Conservation (phyloP, 345 rosid genomes). For the Linum usitatissimum region DNA sequence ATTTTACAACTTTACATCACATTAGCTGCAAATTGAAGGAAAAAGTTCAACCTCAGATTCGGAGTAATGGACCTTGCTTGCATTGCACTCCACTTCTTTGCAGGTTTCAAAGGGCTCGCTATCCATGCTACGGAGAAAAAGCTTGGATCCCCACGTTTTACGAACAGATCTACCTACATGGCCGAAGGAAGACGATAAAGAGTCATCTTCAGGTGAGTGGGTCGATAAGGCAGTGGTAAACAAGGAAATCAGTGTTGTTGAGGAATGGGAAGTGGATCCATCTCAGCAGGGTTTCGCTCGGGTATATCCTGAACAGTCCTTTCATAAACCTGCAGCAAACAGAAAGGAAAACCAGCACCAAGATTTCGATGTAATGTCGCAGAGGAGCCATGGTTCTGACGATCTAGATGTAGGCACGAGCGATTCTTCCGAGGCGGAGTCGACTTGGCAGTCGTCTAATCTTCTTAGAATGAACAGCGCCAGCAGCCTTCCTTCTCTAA, state of each 20-base stretch:
- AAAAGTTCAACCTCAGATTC: not conserved
- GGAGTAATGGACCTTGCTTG: not conserved
- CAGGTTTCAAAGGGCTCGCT: slow-evolving; percentile 12
- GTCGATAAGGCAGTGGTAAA: slow-evolving; percentile 26
- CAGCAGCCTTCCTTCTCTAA: slow-evolving; percentile 27
- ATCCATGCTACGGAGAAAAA: slow-evolving; percentile 11
- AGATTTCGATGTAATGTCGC: slow-evolving; percentile 28
- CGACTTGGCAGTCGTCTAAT: slow-evolving; percentile 37
- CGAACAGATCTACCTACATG: slow-evolving; percentile 16
- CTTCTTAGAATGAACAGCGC: slow-evolving; percentile 34
- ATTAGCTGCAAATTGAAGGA: not conserved
- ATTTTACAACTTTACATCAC: no score
- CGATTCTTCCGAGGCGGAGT: slow-evolving; percentile 56
- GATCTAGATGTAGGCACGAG: slow-evolving; percentile 24
- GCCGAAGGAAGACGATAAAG: slow-evolving; percentile 23
- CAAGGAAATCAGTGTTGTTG: slow-evolving; percentile 6
- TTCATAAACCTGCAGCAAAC: slow-evolving; percentile 16
- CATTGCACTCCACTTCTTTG: not conserved
- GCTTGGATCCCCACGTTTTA: slow-evolving; percentile 23
- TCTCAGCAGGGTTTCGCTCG: slow-evolving; percentile 15
- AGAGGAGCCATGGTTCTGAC: slow-evolving; percentile 27
- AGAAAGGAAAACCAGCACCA: slow-evolving; percentile 29
- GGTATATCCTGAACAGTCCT: slow-evolving; percentile 29
- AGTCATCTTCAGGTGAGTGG: slow-evolving; percentile 17
- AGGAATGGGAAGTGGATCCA: slow-evolving; percentile 27